Base-by-base conservation (phyloP, 441 rosid species). In the Pelargonium cotyledonis region DNA sequence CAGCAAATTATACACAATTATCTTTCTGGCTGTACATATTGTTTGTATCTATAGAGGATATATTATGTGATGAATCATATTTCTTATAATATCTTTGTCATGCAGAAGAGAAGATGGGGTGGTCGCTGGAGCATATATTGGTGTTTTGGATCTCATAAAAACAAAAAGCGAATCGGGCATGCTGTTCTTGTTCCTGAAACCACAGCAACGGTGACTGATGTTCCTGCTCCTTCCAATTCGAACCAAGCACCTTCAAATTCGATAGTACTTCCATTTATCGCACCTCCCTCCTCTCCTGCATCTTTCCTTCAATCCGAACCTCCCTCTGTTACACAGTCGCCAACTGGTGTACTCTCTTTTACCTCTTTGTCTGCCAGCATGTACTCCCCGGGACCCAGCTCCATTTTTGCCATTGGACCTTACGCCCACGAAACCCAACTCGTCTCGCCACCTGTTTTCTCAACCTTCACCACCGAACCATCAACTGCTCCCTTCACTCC, bases 231-330 rank as follows among this genome's bases (percentile, higher is more conserved):
- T 60, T 83, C 81, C 69, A 78, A 71, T 73, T 74, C 72, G 40
- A 71, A 75, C 67, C 90, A 82, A 68, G 69, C 80, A 16, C 73
- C 83, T 15, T 53, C 60, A 15, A 53, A 53, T 69, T 63, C 82
- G 7, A 60, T 82, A 66, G 70, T 78, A 8, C 89, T 84, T 44
- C 98, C 97, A 8, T 94, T 94, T 69, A 79, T 84, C 70, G 98
- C 97, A 23, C 98, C 98, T 44, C 97, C 98, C 12, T 94, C 98
- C 23, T 94, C 98, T 60, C 98, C 98, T 18, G 97, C 89, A 43
- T 91, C 98, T 3, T 94, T 94, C 80, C 80, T 89, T 74, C 98
- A 84, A 70, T 94, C 98, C 35, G 98, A 89, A 53, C 95, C 96
- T 68, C 85, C 96, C 69, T 94, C 97, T 31, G 95, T 81, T 1